Conservation (phyloP, 1,284 basidiomycete genomes). For the Malassezia brasiliensis region DNA sequence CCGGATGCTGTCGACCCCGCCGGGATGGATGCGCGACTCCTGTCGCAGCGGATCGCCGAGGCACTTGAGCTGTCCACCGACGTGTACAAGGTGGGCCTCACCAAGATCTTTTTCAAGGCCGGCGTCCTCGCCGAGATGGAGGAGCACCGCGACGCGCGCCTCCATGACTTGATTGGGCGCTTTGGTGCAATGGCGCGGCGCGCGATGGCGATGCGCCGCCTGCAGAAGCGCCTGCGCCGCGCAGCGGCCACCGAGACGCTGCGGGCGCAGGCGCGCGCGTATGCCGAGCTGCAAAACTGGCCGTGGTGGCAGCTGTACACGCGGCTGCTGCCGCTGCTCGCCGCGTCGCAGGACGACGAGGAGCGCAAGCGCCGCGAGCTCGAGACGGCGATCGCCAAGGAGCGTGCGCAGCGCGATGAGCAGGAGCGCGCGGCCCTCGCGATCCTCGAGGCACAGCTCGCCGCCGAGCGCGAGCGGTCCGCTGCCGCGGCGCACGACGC, state of each 20-base stretch:
- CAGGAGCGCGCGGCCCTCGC: conserved; percentile 37
- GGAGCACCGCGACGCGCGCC: conserved; percentile 73
- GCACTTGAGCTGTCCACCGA: conserved; percentile 76
- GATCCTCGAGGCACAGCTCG: conserved; percentile 51
- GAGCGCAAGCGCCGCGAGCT: conserved; percentile 79
- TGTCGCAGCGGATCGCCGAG: conserved; percentile 83
- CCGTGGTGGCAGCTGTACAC: conserved; percentile 99
- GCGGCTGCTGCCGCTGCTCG: conserved; percentile 78
- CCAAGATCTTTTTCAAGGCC: conserved; percentile 99
- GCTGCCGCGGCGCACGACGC: conserved; percentile 70
- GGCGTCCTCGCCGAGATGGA: conserved; percentile 96
- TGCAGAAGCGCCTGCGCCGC: conserved; percentile 89
- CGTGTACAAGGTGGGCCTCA: conserved; percentile 82
- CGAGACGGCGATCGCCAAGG: conserved; percentile 60
- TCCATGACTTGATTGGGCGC: conserved; percentile 80
- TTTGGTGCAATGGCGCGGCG: conserved; percentile 76
- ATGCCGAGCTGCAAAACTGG: conserved; percentile 74
- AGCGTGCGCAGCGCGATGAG: conserved; percentile 42
- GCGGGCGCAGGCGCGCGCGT: conserved; percentile 84
- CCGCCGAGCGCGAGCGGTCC: conserved; percentile 57
- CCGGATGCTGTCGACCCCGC: conserved; percentile 83
- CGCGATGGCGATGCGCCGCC: conserved; percentile 76
- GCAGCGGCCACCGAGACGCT: conserved; percentile 83
- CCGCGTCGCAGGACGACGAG: conserved; percentile 84
- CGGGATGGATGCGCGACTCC: conserved; percentile 94